A percentile compares a stretch with the other conserved stretches of the same genome.
These are phyloP conservation scores for Fusarium nelsonii DNA, from an alignment of 2,329 filamentous ascomycete genomes.

Conservation along the genomic window DNA sequence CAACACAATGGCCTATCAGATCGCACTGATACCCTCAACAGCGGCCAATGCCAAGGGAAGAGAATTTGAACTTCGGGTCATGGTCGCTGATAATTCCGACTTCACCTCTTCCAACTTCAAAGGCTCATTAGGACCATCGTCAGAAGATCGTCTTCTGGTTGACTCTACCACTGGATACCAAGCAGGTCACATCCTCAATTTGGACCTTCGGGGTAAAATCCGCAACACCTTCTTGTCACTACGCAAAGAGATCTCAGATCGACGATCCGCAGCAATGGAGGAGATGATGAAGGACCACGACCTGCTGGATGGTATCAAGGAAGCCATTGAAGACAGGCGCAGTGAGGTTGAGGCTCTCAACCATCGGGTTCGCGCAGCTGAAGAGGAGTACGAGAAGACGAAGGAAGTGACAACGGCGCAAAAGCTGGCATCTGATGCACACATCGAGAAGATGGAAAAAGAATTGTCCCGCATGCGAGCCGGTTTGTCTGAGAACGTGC, in stretches of 20 bases:
- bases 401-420: slow-evolving; percentile 88
- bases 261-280: slow-evolving; percentile 84
- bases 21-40: slow-evolving; percentile 86
- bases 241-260: slow-evolving; percentile 91
- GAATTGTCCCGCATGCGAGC: slow-evolving; percentile 94
- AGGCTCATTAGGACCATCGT: slow-evolving; percentile 55
- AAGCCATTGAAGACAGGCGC: slow-evolving; percentile 95
- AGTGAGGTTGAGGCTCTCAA: slow-evolving; percentile 92
- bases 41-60: slow-evolving; percentile 87
- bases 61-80: slow-evolving; percentile 86
- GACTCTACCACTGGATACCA: slow-evolving; percentile 90
- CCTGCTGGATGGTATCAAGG: slow-evolving; percentile 91
- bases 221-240: slow-evolving; percentile 83
- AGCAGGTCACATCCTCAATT: slow-evolving; percentile 86
- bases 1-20: slow-evolving; percentile 95
- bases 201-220: slow-evolving; percentile 86
- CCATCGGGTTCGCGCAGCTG: slow-evolving; percentile 86
- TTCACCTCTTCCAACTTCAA: slow-evolving; percentile 75
- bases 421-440: slow-evolving; percentile 88
- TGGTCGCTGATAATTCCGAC: slow-evolving; percentile 81
- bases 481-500: slow-evolving; percentile 84
- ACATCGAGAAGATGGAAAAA: slow-evolving; percentile 99
- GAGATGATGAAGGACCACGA: slow-evolving; percentile 96
- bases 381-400: slow-evolving; percentile 94
- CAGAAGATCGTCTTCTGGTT: slow-evolving; percentile 81